These are phyloP conservation scores for Datisca glomerata DNA, from an alignment of 306 rosid genomes.

Conservation along the genomic window DNA sequence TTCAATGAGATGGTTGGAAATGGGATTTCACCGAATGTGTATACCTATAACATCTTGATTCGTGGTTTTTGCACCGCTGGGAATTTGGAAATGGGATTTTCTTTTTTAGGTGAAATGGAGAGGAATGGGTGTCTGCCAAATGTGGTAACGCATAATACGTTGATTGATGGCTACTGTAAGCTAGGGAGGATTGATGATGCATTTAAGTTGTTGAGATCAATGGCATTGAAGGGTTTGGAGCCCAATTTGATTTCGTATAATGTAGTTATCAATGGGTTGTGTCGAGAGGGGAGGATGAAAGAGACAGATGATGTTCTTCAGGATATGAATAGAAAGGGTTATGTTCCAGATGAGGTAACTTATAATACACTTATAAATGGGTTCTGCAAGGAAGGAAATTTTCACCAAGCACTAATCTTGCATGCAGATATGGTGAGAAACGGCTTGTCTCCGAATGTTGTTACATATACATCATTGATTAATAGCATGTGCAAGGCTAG, in stretches of 20 bases:
- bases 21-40: slow-evolving; percentile 67
- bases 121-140: slow-evolving; percentile 53
- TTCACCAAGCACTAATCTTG: slow-evolving; percentile 65
- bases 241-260: slow-evolving; percentile 72
- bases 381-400: slow-evolving; percentile 65
- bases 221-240: slow-evolving; percentile 43
- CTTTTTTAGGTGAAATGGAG: slow-evolving; percentile 52
- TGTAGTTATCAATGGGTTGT: slow-evolving; percentile 65
- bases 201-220: slow-evolving; percentile 31
- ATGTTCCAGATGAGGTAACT: slow-evolving; percentile 59
- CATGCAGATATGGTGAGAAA: slow-evolving; percentile 60
- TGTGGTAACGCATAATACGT: slow-evolving; percentile 62
- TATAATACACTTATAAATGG: slow-evolving; percentile 72
- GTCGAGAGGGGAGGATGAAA: slow-evolving; percentile 47
- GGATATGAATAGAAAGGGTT: slow-evolving; percentile 52
- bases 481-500: slow-evolving; percentile 68
- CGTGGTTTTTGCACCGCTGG: slow-evolving; percentile 46
- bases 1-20: slow-evolving; percentile 41
- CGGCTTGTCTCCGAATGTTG: slow-evolving; percentile 69
- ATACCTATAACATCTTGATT: slow-evolving; percentile 64
- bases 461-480: slow-evolving; percentile 73
- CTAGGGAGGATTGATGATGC: slow-evolving; percentile 40
- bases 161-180: slow-evolving; percentile 55
- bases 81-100: slow-evolving; percentile 36
- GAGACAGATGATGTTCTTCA: slow-evolving; percentile 37